Base-by-base conservation (phyloP, 1,284 basidiomycete genomes). In the Boletus calvinii region DNA sequence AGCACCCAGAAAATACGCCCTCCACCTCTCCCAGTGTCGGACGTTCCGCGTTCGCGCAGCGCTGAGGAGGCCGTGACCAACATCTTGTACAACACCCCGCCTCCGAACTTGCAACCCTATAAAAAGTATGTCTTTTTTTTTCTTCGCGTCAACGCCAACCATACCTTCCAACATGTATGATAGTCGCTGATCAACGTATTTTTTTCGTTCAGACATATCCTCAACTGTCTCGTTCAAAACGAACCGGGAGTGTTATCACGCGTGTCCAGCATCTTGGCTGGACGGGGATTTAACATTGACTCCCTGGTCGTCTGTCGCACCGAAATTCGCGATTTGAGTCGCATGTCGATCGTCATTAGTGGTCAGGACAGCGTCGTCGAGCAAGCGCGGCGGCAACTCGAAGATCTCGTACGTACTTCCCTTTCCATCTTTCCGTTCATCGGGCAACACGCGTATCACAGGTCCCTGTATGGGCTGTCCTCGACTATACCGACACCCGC, bases 141-240 rank as follows among this genome's bases (percentile, higher is more conserved):
- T 43, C 55, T 31, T 37, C 54, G 31, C 51, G 35, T 46, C 48
- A 24, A 17, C 6, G 18, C 57, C n/a, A 20, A 3, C n/a, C 6
- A 2, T 17, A 6, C 5, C 12, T n/a, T 15, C 24, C 22, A 20
- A 7, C 26, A 8, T 22, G 6, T 22, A 6, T 18, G 20, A 51
- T 13, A 20, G 24, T 36, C 48, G 26, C 58, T 45, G 53, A 59
- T 34, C 58, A 22, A 30, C 34, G 12, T 38, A 6, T 30, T 8
- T 81, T 99, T 34, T 34, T 32, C 24, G 31, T 32, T n/a, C 66
- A 90, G 94, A 69, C 96, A 98, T 70, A 85, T 96, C 54, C 81
- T 99, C 59, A 98, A 99, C 76, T 98, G 95, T 73, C 85, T 99
- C 55, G 96, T 99, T 7, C 96, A 99, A 74, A 98, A 99, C 71